A percentile compares a stretch with the other conserved stretches of the same genome.
Evolutionary conservation across 352 stramenopile genomes (phyloP).

Genomic region (Pythium brassicae): DNA sequence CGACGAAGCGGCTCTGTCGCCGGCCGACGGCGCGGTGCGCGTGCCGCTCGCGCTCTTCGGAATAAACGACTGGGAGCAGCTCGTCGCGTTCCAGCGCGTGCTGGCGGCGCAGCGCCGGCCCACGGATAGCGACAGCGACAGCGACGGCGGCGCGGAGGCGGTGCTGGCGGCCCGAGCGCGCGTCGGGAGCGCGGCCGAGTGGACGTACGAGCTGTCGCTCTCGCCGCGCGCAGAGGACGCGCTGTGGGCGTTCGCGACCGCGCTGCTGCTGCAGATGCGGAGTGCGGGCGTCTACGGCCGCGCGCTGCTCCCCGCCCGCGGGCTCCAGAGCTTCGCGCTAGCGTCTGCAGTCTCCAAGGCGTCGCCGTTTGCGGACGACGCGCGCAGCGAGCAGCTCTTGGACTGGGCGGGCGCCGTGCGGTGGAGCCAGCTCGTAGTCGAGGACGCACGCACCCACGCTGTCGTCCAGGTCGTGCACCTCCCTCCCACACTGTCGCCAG

Average conservation of each 20-base stretch:
- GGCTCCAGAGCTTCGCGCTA: slow-evolving; percentile 11
- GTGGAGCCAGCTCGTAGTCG: slow-evolving; percentile 11
- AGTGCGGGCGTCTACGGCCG: slow-evolving; percentile 35
- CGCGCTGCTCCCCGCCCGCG: slow-evolving; percentile 18
- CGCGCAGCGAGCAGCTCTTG: background rate
- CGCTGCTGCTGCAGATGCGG: slow-evolving; percentile 33
- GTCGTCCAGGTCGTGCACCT: slow-evolving; percentile 24
- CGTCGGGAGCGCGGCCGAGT: slow-evolving; percentile 23
- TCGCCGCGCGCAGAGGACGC: slow-evolving; percentile 22
- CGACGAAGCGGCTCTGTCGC: background rate
- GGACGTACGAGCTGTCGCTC: slow-evolving; percentile 32
- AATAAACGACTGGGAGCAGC: slow-evolving; percentile 38
- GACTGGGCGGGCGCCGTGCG: slow-evolving; percentile 11
- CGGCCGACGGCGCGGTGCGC: background rate
- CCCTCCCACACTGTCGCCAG: background rate
- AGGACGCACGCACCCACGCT: background rate
- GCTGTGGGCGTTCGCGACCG: slow-evolving; percentile 42
- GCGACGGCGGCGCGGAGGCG: slow-evolving; percentile 14
- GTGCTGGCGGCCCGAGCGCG: slow-evolving; percentile 16
- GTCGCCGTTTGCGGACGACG: background rate
- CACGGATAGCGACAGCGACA: background rate
- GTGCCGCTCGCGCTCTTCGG: slow-evolving; percentile 46
- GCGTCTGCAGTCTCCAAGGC: slow-evolving; percentile 6
- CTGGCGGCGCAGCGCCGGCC: slow-evolving; percentile 28
- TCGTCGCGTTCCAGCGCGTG: slow-evolving; percentile 41